Evolutionary conservation across 495 filamentous ascomycete species (phyloP).

Genomic region (Neurospora sp.): DNA sequence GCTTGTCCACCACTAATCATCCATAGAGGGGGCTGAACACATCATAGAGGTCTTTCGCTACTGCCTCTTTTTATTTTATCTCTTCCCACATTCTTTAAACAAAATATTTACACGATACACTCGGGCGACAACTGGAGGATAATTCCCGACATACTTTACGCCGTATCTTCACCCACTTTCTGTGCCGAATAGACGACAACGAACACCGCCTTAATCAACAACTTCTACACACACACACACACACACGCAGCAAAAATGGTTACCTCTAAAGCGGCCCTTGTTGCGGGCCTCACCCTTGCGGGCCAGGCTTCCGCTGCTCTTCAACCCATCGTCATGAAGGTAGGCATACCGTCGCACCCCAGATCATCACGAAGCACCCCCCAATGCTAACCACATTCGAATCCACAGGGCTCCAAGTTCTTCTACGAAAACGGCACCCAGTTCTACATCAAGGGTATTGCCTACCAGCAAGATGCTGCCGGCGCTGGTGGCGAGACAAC

Average conservation of each 20-base stretch:
- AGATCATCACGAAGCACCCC: not conserved
- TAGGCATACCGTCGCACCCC: conserved; percentile 6
- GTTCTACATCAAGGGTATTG: conserved; percentile 83
- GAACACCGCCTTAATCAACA: not conserved
- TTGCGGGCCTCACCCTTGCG: conserved; percentile 35
- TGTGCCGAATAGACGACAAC: not conserved
- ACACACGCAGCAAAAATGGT: conserved; percentile 25
- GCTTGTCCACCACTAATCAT: not conserved
- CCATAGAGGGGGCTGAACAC: not conserved
- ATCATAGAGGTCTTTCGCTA: not conserved
- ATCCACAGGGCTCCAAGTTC: conserved; percentile 47
- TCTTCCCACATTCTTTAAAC: not conserved
- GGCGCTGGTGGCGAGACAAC: conserved; percentile 26
- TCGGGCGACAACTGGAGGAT: not conserved
- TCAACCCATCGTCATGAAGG: conserved; percentile 65
- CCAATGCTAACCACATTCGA: not conserved
- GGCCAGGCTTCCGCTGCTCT: conserved; percentile 44
- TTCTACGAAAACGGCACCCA: conserved; percentile 58
- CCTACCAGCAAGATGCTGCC: conserved; percentile 62
- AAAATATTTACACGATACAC: not conserved
- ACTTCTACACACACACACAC: not conserved
- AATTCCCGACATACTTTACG: not conserved
- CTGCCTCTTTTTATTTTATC: not conserved
- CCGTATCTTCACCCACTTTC: not conserved
- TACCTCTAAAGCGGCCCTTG: conserved; percentile 32